These are phyloP conservation scores for Ogataea nitratoaversa DNA, from an alignment of 805 yeast genomes.

Conservation along the genomic window DNA sequence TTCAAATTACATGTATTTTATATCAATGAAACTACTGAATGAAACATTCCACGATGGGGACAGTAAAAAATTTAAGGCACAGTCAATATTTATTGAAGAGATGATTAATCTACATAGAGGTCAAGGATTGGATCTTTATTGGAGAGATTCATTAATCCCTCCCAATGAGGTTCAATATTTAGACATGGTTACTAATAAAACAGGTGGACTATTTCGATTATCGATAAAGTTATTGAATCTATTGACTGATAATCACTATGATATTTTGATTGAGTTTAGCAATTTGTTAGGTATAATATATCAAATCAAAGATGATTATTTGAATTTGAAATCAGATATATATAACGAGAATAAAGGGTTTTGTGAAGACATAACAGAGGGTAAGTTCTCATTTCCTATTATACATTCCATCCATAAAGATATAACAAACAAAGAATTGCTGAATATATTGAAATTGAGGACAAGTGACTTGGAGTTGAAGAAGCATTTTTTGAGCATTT, in stretches of 20 bases:
- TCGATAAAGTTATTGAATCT: conserved; percentile 59
- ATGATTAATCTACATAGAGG: conserved; percentile 81
- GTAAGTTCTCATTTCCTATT: conserved; percentile 83
- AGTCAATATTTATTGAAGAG: conserved; percentile 58
- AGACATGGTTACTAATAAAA: conserved; percentile 80
- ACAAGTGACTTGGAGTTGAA: conserved; percentile 50
- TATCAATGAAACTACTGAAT: conserved; percentile 49
- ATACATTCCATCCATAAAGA: conserved; percentile 54
- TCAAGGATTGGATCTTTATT: conserved; percentile 82
- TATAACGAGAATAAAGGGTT: conserved; percentile 65
- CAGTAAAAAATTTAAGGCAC: conserved; percentile 24
- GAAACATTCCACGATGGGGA: conserved; percentile 23
- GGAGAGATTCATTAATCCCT: conserved; percentile 66
- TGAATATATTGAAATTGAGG: conserved; percentile 47
- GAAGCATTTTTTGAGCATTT: conserved; percentile 43
- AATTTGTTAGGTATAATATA: conserved; percentile 77
- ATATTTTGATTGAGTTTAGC: conserved; percentile 52
- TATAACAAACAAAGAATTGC: conserved; percentile 35
- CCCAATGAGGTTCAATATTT: conserved; percentile 65
- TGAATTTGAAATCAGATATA: conserved; percentile 55
- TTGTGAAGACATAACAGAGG: conserved; percentile 86
- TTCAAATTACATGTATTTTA: conserved; percentile 78
- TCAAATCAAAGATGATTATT: conserved; percentile 81
- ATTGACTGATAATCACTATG: conserved; percentile 10
- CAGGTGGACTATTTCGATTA: conserved; percentile 83